Base-by-base conservation (phyloP, 805 yeast species). In the Candida xyloterini region DNA sequence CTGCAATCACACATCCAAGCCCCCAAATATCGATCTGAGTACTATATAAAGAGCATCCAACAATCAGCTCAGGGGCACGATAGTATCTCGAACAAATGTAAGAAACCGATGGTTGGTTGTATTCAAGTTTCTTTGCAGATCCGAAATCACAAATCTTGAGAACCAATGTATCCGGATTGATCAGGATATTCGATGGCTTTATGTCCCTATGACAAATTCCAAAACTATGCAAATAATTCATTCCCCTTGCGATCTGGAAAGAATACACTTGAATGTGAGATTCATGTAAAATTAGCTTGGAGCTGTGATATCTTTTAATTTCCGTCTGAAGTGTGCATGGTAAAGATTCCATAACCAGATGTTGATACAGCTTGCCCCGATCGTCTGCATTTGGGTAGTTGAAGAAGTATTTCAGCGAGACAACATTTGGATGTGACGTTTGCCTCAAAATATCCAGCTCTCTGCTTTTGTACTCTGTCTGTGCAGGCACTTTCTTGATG, bases 21-120 rank as follows among this genome's bases (percentile, higher is more conserved):
- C 97, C 96, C 99, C 99, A 93, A 55, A 90, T 84, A 62, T 93
- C 99, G 43, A 93, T 91, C 56, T 89, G 86, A 3, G 95, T 82
- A 4, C 95, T 79, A 62, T 93, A 93, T 27, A 81, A 74, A 43
- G 90, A 78, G 52, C 89, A 84, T 2, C 99, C 99, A 40, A 93
- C 80, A 57, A 93, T 85, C 44, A 93, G 74, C 63, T 93, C 99
- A 0, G 99, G 99, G 1, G 98, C 95, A 52, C 97, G 76, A 65
- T 90, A 90, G 63, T 89, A 93, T 55, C 99, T 79, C 16, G 96
- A 88, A 63, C 97, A 95, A 43, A 93, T 93, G 60, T 93, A 93
- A 36, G 96, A 84, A 47, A 90, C 96, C 1, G 95, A 82, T n/a
- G 93, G 86, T 59, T 84, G 90, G 47, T 78, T 76, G 35, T 77